Conservation (phyloP, 768 basidiomycete species). For the Porphyrellus cyaneotinctus region DNA sequence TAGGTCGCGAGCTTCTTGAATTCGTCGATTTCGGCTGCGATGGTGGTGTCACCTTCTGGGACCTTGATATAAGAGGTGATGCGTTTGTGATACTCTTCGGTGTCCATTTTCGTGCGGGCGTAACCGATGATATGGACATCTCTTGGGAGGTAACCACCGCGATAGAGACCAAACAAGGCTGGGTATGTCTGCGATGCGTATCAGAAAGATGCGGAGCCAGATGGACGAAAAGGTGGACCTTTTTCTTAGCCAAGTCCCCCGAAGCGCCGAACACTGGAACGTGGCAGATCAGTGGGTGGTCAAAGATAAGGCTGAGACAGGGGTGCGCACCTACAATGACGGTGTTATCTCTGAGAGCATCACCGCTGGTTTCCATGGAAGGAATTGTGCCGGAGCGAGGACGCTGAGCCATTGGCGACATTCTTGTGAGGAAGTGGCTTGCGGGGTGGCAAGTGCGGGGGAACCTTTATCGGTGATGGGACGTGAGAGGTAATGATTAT, state of each 20-base stretch:
- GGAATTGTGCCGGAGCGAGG: constrained; percentile 80
- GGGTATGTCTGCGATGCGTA: constrained; percentile 72
- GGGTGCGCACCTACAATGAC: constrained; percentile 70
- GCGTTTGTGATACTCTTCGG: constrained; percentile 80
- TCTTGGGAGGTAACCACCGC: constrained; percentile 72
- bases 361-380: constrained; percentile 74
- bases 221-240: constrained; percentile 46
- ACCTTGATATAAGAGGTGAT: constrained; percentile 83
- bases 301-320: constrained; percentile 13
- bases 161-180: constrained; percentile 87
- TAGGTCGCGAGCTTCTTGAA: constrained; percentile 84
- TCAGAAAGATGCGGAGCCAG: constrained; percentile 38
- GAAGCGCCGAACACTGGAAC: constrained; percentile 85
- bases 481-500: constrained; percentile 24
- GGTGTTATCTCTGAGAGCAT: constrained; percentile 82
- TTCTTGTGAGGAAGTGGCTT: constrained; percentile 6
- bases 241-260: constrained; percentile 98
- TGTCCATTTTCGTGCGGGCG: constrained; percentile 92
- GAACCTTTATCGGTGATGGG: constrained; percentile 15
- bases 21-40: constrained; percentile 62
- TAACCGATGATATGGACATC: constrained; percentile 92
- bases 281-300: constrained; percentile 10
- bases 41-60: constrained; percentile 54
- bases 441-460: neutral
- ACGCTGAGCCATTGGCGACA: constrained; percentile 40